phyloP scores from a whole-genome alignment of 23 red algal genomes.

The Pyropia yezoensis region DNA sequence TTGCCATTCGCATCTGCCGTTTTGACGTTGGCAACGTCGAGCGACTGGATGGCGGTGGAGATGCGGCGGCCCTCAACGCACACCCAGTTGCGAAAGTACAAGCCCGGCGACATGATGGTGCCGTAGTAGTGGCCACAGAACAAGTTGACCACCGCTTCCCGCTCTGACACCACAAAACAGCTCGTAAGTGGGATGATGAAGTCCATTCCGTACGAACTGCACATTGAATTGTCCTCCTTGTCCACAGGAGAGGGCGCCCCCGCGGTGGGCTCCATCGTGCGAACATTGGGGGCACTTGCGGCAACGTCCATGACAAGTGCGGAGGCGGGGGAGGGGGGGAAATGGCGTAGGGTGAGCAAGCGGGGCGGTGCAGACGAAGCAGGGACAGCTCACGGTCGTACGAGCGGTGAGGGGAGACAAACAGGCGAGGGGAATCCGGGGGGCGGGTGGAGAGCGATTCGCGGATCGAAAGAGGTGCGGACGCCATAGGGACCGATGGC shows the following conservation, averaged over 20 bases:
- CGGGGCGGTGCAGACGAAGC: no score
- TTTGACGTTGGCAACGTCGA: constrained; percentile 48
- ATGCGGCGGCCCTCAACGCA: constrained; percentile 37
- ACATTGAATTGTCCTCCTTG: constrained; percentile 38
- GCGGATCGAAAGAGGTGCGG: no score
- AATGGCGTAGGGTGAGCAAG: no score
- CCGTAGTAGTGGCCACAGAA: constrained; percentile 63
- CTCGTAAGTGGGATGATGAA: constrained; percentile 24
- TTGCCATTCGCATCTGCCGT: constrained; percentile 32
- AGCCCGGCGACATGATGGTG: constrained; percentile 56
- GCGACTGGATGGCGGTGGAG: constrained; percentile 25
- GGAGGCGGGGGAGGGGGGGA: no score
- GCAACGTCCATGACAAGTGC: no score
- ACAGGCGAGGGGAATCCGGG: no score
- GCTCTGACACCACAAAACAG: constrained; percentile 50
- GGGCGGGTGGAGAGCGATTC: no score
- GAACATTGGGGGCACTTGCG: no score
- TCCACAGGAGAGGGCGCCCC: neutral
- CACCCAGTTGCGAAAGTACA: constrained; percentile 38
- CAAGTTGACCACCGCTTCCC: constrained; percentile 25
- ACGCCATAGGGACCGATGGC: no score
- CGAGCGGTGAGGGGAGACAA: no score
- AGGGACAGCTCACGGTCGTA: no score
- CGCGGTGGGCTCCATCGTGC: neutral
- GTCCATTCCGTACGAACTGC: constrained; percentile 36